A percentile compares a stretch with the other conserved stretches of the same genome.
Evolutionary conservation across 164 flowering plant species (phyloP).

Genomic region (Magnolia kwangsiensis): DNA sequence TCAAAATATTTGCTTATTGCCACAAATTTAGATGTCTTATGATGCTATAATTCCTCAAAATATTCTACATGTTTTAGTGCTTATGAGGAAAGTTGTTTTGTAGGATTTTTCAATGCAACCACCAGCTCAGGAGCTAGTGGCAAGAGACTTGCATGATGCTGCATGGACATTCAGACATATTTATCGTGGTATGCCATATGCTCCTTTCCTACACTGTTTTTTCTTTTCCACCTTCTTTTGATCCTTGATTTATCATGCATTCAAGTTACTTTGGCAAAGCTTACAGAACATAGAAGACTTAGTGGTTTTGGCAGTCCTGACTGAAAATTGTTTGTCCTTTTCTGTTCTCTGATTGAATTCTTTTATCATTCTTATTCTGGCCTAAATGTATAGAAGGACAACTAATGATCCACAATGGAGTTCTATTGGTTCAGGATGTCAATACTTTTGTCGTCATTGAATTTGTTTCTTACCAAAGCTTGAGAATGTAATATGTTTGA

Average conservation of each 20-base stretch:
- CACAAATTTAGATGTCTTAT: neutral
- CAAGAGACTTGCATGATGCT: conserved; percentile 81
- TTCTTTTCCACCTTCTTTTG: neutral
- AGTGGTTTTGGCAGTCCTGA: too few species aligned
- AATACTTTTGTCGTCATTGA: neutral
- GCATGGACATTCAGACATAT: conserved; percentile 92
- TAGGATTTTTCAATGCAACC: conserved; percentile 97
- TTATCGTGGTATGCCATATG: conserved; percentile 65
- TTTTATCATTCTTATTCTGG: too few species aligned
- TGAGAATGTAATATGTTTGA: neutral
- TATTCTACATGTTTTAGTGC: conserved; percentile 5
- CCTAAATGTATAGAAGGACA: neutral
- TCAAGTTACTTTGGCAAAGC: neutral
- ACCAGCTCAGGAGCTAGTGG: conserved; percentile 82
- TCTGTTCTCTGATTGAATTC: too few species aligned
- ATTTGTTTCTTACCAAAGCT: neutral
- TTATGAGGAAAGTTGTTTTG: conserved; percentile 16
- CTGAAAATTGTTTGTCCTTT: too few species aligned
- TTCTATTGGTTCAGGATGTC: neutral
- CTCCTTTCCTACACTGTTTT: neutral
- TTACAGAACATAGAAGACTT: too few species aligned
- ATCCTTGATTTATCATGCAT: neutral
- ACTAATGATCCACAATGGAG: neutral
- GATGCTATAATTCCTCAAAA: neutral
- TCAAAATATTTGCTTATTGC: neutral